Base-by-base conservation (phyloP, 2,329 filamentous ascomycete genomes). In the Penicillium janthinellum region DNA sequence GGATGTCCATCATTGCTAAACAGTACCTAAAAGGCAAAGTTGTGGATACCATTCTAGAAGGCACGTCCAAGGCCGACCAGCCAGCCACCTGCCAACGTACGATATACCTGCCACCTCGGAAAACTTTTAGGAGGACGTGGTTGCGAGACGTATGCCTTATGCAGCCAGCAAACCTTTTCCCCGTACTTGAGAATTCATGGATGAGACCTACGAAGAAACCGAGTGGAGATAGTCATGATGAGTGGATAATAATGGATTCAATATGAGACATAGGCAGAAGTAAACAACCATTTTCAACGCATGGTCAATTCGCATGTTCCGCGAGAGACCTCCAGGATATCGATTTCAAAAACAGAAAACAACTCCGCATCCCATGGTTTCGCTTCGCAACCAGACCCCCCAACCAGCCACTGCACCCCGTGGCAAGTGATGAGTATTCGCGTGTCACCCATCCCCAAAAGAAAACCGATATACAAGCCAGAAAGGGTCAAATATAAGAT, bases 361-460 rank as follows among this genome's bases (percentile, higher is more conserved):
- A 74, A 75, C 73, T 75, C 73, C 75, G 65, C 72, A 75, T 72
- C 73, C 74, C 69, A 71, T 72, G 72, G 71, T 75, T 70, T 69
- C 68, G 63, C 66, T 71, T 38, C 62, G 61, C 67, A 67, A 70
- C 61, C 69, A 66, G 61, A 66, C 22, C 49, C 49, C 61, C 69
- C 61, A 66, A 68, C 70, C 68, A 62, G 62, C 65, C 69, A 70
- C 67, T 54, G 64, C 67, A 68, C 65, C 67, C 70, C 45, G 67
- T 70, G 66, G 67, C 64, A 63, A 72, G 67, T 56, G 71, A 70
- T 65, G 66, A 70, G 67, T 61, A 72, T 67, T 41, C 67, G 62
- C 66, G 64, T 69, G 63, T 71, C 67, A 73, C 71, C 68, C 67
- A 63, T 64, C 69, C 55, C 42, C 28, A 44, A 25, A 25, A 25